Base-by-base conservation (phyloP, 371 early-diverging fungal species). In the Actinomucor elegans region DNA sequence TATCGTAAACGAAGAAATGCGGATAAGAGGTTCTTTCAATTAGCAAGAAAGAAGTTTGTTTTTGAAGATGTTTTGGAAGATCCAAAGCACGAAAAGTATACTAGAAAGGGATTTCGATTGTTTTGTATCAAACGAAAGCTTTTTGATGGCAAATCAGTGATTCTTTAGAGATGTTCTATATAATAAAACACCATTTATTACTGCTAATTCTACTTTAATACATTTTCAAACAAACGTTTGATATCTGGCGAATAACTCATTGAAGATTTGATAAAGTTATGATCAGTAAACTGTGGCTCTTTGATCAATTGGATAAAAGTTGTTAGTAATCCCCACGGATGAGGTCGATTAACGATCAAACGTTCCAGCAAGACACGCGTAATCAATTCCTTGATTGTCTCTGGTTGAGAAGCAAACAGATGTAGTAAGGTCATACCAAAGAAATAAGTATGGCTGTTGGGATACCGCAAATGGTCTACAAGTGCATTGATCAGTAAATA, bases 281-380 rank as follows among this genome's bases (percentile, higher is more conserved):
- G 88, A 29, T 86, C 81, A 88, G 91, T 91, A 75, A 93, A 92
- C 32, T 79, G 74, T 59, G 90, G 89, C 61, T 91, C 92, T 59
- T 91, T 89, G 66, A 94, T 88, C 55, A 98, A 70, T 64, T 97
- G 96, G 46, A 96, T 96, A 61, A 98, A 91, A 2, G 97, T 94
- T 10, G 96, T 90, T 55, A 96, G 77, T 47, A 98, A 70, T n/a
- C 97, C 96, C 93, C 97, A 97, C 40, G 98, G 98, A 74, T 96
- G 95, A n/a, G 97, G 98, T 36, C 96, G 78, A 75, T 94, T 93
- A n/a, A 93, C 97, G 58, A 98, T 91, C 43, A 96, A 74, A 35
- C 98, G 85, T 70, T 98, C 98, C 57, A 97, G 67, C 31, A 98
- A 73, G 3, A 96, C 96, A 26, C 75, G 73, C n/a, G 96, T 94